Percentiles rank a stretch among this genome's conserved stretches.
Conservation (phyloP, 2,329 filamentous ascomycete species). For the Cladosporium sp. region DNA sequence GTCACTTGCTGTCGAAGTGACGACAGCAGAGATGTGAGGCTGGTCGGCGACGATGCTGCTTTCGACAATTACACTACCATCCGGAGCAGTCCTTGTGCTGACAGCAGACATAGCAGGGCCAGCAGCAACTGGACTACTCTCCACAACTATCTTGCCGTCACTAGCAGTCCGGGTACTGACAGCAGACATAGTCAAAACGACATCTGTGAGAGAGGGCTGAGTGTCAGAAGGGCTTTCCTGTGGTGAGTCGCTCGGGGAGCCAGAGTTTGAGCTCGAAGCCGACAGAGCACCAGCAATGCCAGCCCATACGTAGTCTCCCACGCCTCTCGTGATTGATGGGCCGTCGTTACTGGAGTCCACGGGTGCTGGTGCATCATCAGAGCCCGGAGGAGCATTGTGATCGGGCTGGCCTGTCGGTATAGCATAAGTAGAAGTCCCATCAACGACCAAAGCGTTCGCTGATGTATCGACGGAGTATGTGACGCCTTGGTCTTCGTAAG, state of each 20-base stretch:
- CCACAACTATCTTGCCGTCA: background rate
- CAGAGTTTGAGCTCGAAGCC: background rate
- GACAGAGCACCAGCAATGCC: background rate
- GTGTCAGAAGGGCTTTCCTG: background rate
- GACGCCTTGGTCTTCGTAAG: background rate
- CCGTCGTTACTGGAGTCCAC: background rate
- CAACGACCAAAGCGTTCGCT: background rate
- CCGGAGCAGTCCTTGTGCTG: no score
- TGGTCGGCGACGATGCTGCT: no score
- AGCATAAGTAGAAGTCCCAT: background rate
- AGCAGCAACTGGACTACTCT: background rate
- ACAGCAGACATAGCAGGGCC: no score
- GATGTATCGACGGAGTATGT: background rate
- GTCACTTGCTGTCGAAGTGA: no score
- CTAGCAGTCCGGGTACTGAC: background rate
- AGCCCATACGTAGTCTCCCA: constrained; percentile 1
- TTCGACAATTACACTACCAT: no score
- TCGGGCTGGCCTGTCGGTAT: background rate
- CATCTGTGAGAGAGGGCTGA: no score
- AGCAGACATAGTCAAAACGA: background rate
- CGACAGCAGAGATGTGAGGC: no score
- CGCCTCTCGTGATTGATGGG: background rate
- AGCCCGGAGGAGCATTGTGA: constrained; percentile 13
- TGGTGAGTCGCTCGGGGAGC: background rate
- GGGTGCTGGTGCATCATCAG: background rate